Conservation (phyloP, 805 yeast genomes). For the Yarrowia osloensis region DNA sequence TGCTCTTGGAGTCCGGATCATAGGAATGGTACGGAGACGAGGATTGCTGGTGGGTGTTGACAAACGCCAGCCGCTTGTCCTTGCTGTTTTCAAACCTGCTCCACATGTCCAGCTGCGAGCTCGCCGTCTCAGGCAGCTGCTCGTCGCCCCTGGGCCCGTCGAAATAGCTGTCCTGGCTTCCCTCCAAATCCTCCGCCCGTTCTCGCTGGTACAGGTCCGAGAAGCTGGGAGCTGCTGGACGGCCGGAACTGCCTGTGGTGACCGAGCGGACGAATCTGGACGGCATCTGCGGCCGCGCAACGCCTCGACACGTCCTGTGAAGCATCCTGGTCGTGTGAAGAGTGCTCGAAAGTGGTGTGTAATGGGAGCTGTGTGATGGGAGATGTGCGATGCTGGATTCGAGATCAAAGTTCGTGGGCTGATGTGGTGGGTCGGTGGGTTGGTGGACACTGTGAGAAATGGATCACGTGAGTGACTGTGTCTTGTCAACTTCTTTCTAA, state of each 20-base stretch:
- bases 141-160: background rate
- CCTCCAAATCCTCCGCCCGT: background rate
- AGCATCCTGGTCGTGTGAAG: background rate
- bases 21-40: background rate
- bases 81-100: background rate
- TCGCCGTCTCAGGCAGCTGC: background rate
- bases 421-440: background rate
- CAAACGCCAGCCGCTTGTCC: background rate
- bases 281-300: background rate
- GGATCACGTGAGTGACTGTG: too few relatives aligned
- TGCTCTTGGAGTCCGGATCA: background rate
- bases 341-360: too few relatives aligned
- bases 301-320: background rate
- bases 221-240: background rate
- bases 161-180: too few relatives aligned
- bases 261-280: background rate
- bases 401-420: slow-evolving; percentile 5
- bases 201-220: slow-evolving; percentile 2
- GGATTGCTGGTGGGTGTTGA: background rate
- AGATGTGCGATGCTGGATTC: background rate
- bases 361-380: background rate
- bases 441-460: too few relatives aligned
- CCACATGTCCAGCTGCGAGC: background rate
- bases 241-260: background rate
- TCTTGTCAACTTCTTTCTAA: too few relatives aligned